These are phyloP conservation scores for Colletotrichum tamarilloi DNA, from an alignment of 2,329 filamentous ascomycete genomes.

Conservation along the genomic window DNA sequence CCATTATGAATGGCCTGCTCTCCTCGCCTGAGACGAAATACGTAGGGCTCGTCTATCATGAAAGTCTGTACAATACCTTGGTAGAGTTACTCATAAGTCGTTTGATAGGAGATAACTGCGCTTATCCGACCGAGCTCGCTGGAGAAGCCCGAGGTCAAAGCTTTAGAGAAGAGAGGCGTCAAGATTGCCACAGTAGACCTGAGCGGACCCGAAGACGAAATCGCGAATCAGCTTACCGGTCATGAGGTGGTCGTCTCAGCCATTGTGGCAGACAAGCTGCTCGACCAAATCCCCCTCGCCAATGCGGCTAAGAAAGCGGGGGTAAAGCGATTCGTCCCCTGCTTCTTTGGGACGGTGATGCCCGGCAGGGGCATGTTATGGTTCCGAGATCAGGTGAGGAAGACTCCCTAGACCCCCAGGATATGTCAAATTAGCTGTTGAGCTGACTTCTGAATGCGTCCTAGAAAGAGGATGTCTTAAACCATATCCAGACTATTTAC, in stretches of 20 bases:
- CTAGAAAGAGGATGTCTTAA: constrained; percentile 60
- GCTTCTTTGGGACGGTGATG: constrained; percentile 58
- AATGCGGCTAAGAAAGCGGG: constrained; percentile 60
- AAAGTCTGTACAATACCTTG: background rate
- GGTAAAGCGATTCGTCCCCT: constrained; percentile 63
- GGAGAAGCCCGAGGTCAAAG: constrained; percentile 55
- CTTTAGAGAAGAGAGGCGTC: constrained; percentile 54
- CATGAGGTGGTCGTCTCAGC: constrained; percentile 55
- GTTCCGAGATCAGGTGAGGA: constrained; percentile 38
- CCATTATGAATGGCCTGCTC: constrained; percentile 52
- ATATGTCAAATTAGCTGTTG: too few species aligned
- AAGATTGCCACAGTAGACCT: constrained; percentile 56
- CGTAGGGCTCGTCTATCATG: background rate
- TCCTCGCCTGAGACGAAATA: constrained; percentile 36
- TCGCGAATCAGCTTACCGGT: constrained; percentile 24
- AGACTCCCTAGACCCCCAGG: too few species aligned
- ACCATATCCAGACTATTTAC: constrained; percentile 57
- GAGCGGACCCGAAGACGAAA: constrained; percentile 42
- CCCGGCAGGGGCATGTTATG: constrained; percentile 49
- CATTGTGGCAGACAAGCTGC: constrained; percentile 47
- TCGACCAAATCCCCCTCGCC: constrained; percentile 57
- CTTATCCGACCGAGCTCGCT: constrained; percentile 58
- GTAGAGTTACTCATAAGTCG: background rate
- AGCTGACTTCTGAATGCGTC: background rate
- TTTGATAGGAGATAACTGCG: constrained; percentile 56